These are phyloP conservation scores for Neofusicoccum laricinum DNA, from an alignment of 2,329 filamentous ascomycete genomes.

Conservation along the genomic window DNA sequence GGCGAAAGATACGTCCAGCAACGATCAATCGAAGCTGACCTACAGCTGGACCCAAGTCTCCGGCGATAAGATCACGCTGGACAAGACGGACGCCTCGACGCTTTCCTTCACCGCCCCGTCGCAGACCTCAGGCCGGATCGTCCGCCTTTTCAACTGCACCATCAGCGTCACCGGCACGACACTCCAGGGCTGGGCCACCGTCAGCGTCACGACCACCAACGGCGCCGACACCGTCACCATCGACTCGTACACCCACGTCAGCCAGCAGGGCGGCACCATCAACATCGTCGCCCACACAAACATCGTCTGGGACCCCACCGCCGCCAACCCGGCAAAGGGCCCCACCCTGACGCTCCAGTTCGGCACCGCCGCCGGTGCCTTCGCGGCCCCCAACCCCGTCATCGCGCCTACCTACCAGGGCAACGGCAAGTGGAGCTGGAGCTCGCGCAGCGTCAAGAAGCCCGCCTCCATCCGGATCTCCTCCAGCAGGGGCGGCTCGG, in stretches of 20 bases:
- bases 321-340: conserved; percentile 19
- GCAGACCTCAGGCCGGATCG: conserved; percentile 21
- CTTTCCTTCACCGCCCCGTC: conserved; percentile 26
- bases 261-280: conserved; percentile 29
- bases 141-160: conserved; percentile 29
- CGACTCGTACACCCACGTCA: conserved; percentile 33
- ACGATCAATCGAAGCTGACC: conserved; percentile 25
- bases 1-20: conserved; percentile 27
- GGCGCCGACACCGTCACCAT: conserved; percentile 30
- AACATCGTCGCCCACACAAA: conserved; percentile 34
- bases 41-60: conserved; percentile 32
- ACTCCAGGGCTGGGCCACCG: conserved; percentile 21
- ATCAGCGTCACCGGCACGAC: conserved; percentile 26
- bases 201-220: conserved; percentile 26
- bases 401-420: conserved; percentile 4
- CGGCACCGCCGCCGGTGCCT: no score
- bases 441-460: conserved; percentile 24
- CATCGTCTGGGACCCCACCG: conserved; percentile 25
- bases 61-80: conserved; percentile 25
- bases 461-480: conserved; percentile 31
- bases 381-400: background rate
- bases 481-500: conserved; percentile 24
- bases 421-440: conserved; percentile 30
- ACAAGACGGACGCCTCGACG: conserved; percentile 22
- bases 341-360: conserved; percentile 30